phyloP scores from a whole-genome alignment of 2,329 filamentous ascomycete genomes.

The Didymella segeticola region DNA sequence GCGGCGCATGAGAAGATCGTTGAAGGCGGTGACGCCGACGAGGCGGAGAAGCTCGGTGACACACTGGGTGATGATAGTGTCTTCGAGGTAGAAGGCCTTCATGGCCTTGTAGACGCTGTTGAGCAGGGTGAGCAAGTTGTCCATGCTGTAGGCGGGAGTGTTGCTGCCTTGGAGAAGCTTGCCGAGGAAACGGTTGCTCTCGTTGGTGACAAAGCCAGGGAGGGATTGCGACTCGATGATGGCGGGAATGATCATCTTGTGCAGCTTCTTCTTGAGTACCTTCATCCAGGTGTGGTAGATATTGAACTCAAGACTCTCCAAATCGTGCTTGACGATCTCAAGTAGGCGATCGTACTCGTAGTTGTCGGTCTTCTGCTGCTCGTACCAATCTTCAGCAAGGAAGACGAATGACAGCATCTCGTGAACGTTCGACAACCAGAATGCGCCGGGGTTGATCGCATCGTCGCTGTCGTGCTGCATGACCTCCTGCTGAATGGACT shows the following conservation, averaged over 20 bases:
- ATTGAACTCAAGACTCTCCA: conserved; percentile 98
- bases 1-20: conserved; percentile 94
- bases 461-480: conserved; percentile 99
- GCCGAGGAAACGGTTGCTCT: conserved; percentile 96
- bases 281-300: conserved; percentile 99
- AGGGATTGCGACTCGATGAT: conserved; percentile 99
- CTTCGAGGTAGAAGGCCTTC: conserved; percentile 98
- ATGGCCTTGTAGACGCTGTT: conserved; percentile 99
- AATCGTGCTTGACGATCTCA: conserved; percentile 98
- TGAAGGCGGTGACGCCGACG: conserved; percentile 97
- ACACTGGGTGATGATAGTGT: conserved; percentile 93
- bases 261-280: conserved; percentile 97
- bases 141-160: conserved; percentile 97
- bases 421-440: conserved; percentile 99
- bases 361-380: conserved; percentile 98
- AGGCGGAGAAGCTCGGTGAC: conserved; percentile 91
- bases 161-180: conserved; percentile 93
- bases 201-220: conserved; percentile 97
- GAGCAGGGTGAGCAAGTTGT: conserved; percentile 91
- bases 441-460: conserved; percentile 94
- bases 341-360: conserved; percentile 97
- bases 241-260: conserved; percentile 99
- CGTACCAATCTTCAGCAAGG: conserved; percentile 98
- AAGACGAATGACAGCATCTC: conserved; percentile 99
- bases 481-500: conserved; percentile 98